phyloP scores from a whole-genome alignment of 495 filamentous ascomycete species.

The Delitschia confertaspora region DNA sequence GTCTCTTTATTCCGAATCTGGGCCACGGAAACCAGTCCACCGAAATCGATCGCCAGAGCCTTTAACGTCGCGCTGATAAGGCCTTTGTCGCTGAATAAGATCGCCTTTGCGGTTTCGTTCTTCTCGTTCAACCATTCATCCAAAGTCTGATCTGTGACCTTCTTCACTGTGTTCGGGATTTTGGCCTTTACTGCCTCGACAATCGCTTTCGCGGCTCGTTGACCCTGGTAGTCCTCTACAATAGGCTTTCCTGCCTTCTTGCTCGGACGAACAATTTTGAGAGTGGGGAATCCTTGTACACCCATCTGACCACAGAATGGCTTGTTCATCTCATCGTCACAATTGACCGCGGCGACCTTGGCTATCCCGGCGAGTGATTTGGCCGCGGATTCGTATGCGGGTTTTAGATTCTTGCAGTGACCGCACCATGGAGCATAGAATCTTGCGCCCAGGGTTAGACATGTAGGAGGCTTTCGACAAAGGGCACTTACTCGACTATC shows the following conservation, averaged over 20 bases:
- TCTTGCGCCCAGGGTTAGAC: constrained; percentile 40
- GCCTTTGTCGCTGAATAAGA: constrained; percentile 93
- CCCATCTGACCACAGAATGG: constrained; percentile 78
- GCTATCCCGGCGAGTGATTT: constrained; percentile 80
- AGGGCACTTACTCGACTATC: constrained; percentile 57
- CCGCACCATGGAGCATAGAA: constrained; percentile 97
- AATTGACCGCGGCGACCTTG: constrained; percentile 91
- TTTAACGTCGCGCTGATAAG: constrained; percentile 73
- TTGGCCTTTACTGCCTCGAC: constrained; percentile 73
- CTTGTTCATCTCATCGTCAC: constrained; percentile 93
- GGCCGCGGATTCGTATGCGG: constrained; percentile 89
- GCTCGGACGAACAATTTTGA: constrained; percentile 84
- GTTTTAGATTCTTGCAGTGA: constrained; percentile 91
- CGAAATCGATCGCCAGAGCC: constrained; percentile 82
- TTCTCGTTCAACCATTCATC: constrained; percentile 65
- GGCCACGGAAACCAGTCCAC: constrained; percentile 70
- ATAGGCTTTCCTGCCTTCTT: constrained; percentile 74
- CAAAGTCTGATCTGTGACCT: constrained; percentile 67
- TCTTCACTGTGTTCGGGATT: constrained; percentile 87
- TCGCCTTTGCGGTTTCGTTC: constrained; percentile 70
- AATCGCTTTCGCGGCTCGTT: constrained; percentile 72
- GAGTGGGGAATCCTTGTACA: constrained; percentile 88
- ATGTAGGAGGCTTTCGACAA: neutral
- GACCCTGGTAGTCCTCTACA: constrained; percentile 89
- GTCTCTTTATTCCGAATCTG: constrained; percentile 81